A percentile compares a stretch with the other conserved stretches of the same genome.
Evolutionary conservation across 2,329 filamentous ascomycete species (phyloP).

Genomic region (Claviceps sp.): DNA sequence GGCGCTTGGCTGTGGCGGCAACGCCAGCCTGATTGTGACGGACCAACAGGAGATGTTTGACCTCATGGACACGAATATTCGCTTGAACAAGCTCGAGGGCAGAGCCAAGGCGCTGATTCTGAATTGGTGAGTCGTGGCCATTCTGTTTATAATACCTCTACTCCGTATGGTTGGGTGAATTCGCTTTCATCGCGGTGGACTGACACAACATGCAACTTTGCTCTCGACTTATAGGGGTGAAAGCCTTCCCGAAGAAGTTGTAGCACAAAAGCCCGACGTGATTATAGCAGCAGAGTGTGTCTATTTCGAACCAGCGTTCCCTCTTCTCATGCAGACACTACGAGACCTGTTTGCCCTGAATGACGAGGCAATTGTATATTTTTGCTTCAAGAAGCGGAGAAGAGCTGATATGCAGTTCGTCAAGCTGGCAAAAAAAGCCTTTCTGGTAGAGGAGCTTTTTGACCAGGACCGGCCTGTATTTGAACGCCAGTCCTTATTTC

Average conservation of each 20-base stretch:
- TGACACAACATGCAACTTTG: background rate
- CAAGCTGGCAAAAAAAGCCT: constrained; percentile 54
- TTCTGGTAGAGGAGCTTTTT: constrained; percentile 46
- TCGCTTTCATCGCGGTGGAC: background rate
- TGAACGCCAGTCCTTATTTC: constrained; percentile 43
- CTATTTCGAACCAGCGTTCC: constrained; percentile 93
- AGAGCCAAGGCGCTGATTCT: constrained; percentile 56
- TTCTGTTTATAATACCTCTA: background rate
- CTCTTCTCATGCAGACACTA: constrained; percentile 68
- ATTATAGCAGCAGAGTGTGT: constrained; percentile 94
- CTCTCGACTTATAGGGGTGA: constrained; percentile 37
- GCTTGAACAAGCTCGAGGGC: constrained; percentile 57
- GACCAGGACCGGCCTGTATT: constrained; percentile 48
- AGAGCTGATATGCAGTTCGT: constrained; percentile 67
- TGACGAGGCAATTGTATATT: constrained; percentile 51
- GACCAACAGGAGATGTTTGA: constrained; percentile 78
- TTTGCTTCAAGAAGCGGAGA: constrained; percentile 91
- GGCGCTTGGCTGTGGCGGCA: constrained; percentile 40
- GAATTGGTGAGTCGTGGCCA: constrained; percentile 52
- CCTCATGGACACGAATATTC: constrained; percentile 77
- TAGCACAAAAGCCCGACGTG: constrained; percentile 53
- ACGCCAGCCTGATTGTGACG: constrained; percentile 56
- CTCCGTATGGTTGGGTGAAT: background rate
- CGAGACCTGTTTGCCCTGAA: constrained; percentile 60
- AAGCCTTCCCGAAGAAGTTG: constrained; percentile 38